phyloP scores from a whole-genome alignment of 78 protist genomes.

The Tieghemostelium lacteum region DNA sequence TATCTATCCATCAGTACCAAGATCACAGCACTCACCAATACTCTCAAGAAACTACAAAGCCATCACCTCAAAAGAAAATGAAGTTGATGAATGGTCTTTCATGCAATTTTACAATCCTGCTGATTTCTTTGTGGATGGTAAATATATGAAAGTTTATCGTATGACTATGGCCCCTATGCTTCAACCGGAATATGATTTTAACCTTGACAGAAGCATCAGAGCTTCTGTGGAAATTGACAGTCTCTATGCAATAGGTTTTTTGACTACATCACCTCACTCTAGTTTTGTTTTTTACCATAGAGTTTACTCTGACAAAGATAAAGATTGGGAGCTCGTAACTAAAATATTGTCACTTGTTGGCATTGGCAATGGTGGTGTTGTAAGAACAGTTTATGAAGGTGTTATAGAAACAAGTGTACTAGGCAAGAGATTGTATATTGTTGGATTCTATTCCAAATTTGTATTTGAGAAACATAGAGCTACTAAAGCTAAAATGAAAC shows the following conservation, averaged over 20 bases:
- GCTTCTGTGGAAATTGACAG: constrained; percentile 2
- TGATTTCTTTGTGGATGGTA: neutral
- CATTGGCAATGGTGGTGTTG: constrained; percentile 55
- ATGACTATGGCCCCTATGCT: neutral
- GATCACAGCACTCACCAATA: constrained; percentile 41
- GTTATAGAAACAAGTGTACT: neutral
- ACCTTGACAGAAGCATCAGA: neutral
- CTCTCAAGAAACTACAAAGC: neutral
- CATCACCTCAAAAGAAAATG: neutral
- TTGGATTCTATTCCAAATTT: constrained; percentile 24
- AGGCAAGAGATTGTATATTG: constrained; percentile 14
- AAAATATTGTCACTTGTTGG: constrained; percentile 22
- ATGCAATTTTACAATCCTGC: constrained; percentile 21
- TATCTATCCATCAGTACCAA: constrained; percentile 60
- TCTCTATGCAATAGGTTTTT: constrained; percentile 2
- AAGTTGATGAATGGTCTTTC: constrained; percentile 42
- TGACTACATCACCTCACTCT: neutral
- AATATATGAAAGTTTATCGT: neutral
- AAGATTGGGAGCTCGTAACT: constrained; percentile 21
- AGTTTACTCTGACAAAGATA: constrained; percentile 21
- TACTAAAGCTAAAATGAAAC: neutral
- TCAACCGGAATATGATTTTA: neutral
- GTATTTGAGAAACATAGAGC: neutral
- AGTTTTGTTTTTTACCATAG: neutral
- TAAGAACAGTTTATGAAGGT: constrained; percentile 51